phyloP scores from a whole-genome alignment of 2,329 filamentous ascomycete genomes.

The Septoria petroselini region DNA sequence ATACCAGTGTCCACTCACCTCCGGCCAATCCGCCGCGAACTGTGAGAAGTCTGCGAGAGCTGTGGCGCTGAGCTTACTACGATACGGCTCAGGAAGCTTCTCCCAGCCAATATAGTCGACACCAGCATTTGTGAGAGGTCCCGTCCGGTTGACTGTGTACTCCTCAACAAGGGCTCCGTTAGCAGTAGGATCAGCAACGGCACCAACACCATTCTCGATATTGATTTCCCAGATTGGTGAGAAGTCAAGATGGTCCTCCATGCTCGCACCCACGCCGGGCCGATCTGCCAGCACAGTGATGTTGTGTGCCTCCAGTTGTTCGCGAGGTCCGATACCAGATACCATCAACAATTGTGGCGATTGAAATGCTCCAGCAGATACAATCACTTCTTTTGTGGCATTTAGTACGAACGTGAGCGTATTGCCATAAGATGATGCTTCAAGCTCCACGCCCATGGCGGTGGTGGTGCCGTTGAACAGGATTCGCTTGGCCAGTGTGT shows the following conservation, averaged over 20 bases:
- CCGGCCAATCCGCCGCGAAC: slow-evolving; percentile 19
- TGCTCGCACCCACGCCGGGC: slow-evolving; percentile 23
- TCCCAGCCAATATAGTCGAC: slow-evolving; percentile 18
- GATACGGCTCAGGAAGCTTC: slow-evolving; percentile 10
- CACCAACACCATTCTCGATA: slow-evolving; percentile 8
- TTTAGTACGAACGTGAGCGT: not conserved
- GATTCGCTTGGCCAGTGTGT: slow-evolving; percentile 34
- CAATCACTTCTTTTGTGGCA: slow-evolving; percentile 10
- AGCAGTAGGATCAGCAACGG: slow-evolving; percentile 5
- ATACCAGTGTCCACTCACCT: slow-evolving; percentile 4
- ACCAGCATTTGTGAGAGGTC: slow-evolving; percentile 18
- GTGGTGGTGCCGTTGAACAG: not conserved
- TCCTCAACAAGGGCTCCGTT: slow-evolving; percentile 14
- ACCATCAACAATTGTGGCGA: slow-evolving; percentile 34
- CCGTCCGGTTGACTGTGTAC: slow-evolving; percentile 22
- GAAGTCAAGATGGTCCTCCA: slow-evolving; percentile 22
- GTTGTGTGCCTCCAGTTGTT: slow-evolving; percentile 18
- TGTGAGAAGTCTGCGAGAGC: slow-evolving; percentile 1
- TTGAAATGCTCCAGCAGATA: slow-evolving; percentile 32
- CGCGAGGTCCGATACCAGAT: slow-evolving; percentile 25
- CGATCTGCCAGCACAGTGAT: slow-evolving; percentile 23
- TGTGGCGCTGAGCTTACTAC: slow-evolving; percentile 3
- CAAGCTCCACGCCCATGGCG: slow-evolving; percentile 27
- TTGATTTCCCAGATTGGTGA: slow-evolving; percentile 15
- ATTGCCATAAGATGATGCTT: not conserved